Percentiles rank a stretch among this genome's conserved stretches.
Conservation (phyloP, 2,329 filamentous ascomycete species). For the Leptographium flavum region DNA sequence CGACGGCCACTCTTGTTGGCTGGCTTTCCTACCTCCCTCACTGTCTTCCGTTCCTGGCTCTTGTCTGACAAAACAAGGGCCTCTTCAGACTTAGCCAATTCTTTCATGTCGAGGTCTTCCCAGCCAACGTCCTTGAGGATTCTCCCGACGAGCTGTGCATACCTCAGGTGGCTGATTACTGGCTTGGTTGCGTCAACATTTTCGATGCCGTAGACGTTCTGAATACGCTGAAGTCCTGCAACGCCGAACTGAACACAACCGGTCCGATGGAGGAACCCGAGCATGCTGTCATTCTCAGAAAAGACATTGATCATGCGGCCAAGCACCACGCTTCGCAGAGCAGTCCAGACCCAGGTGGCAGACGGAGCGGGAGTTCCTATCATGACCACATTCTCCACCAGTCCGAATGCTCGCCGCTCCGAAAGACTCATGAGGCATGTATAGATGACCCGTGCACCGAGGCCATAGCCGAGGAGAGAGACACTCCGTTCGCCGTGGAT, state of each 20-base stretch:
- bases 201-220: conserved; percentile 50
- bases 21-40: conserved; percentile 2
- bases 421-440: conserved; percentile 68
- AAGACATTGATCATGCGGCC: conserved; percentile 85
- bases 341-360: conserved; percentile 57
- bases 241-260: conserved; percentile 72
- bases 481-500: conserved; percentile 72
- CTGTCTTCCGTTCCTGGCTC: conserved; percentile 9
- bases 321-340: conserved; percentile 62
- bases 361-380: conserved; percentile 73
- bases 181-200: conserved; percentile 53
- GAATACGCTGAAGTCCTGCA: conserved; percentile 65
- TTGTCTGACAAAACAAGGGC: conserved; percentile 17
- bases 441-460: conserved; percentile 74
- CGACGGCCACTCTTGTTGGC: not conserved
- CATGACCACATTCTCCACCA: conserved; percentile 74
- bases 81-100: conserved; percentile 19
- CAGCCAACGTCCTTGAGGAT: conserved; percentile 55
- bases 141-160: conserved; percentile 50
- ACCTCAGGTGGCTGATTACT: conserved; percentile 55
- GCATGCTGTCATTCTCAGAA: conserved; percentile 73
- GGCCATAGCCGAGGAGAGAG: conserved; percentile 67
- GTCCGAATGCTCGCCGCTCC: conserved; percentile 67
- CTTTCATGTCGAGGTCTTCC: conserved; percentile 43
- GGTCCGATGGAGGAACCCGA: conserved; percentile 76